Conservation (phyloP, 371 early-diverging fungal genomes). For the Mortierella sp. region DNA sequence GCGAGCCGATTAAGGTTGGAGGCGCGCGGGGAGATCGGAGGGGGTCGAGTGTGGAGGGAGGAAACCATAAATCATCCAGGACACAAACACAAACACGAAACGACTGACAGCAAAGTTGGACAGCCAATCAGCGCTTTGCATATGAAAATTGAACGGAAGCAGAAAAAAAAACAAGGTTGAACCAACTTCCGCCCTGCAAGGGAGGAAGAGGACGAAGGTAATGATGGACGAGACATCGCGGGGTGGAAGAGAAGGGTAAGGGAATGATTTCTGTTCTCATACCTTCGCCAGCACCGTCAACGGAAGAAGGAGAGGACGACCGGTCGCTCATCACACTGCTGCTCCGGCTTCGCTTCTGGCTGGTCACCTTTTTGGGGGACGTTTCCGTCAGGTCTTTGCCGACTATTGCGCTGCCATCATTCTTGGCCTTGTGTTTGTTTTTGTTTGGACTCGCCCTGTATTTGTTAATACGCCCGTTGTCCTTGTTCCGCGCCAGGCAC, state of each 20-base stretch:
- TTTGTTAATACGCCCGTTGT: constrained; percentile 31
- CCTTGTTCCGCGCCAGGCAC: constrained; percentile 21
- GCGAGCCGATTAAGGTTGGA: constrained; percentile 30
- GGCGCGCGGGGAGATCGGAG: neutral
- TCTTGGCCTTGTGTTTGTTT: constrained; percentile 33
- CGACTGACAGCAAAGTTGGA: constrained; percentile 15
- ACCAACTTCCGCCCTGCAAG: constrained; percentile 13
- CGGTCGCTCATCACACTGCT: constrained; percentile 39
- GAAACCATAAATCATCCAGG: neutral
- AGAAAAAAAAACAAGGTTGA: constrained; percentile 17
- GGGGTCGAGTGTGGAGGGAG: neutral
- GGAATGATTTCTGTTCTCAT: neutral
- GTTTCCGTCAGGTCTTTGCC: neutral
- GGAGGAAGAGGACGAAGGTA: neutral
- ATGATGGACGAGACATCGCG: too few relatives aligned
- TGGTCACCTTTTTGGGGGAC: neutral
- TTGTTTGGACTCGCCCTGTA: constrained; percentile 42
- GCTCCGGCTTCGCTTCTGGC: constrained; percentile 32
- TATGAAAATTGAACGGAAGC: constrained; percentile 5
- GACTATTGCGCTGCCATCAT: constrained; percentile 1
- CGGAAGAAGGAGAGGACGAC: constrained; percentile 14
- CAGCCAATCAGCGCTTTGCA: constrained; percentile 2
- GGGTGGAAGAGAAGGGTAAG: neutral
- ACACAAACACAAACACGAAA: constrained; percentile 2
- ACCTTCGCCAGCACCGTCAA: constrained; percentile 34